Conservation (phyloP, 2,329 filamentous ascomycete genomes). For the Fusarium circinatum region DNA sequence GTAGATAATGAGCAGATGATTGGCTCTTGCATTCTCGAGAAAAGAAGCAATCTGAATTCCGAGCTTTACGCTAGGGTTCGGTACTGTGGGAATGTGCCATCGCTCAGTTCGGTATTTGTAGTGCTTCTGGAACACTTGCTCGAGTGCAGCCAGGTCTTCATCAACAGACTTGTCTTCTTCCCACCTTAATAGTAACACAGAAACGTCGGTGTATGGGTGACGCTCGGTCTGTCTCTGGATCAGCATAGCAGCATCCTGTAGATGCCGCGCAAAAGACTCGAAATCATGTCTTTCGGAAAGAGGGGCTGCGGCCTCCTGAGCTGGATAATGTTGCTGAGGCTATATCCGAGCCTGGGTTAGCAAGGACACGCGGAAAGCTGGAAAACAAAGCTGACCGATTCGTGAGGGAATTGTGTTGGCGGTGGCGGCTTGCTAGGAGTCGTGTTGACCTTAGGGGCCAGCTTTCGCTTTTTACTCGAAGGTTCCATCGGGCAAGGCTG, state of each 20-base stretch:
- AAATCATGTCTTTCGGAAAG: conserved; percentile 68
- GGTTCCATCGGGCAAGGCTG: conserved; percentile 52
- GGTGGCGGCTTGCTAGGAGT: conserved; percentile 46
- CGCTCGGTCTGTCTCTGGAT: conserved; percentile 72
- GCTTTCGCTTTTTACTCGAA: conserved; percentile 56
- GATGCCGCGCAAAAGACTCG: conserved; percentile 73
- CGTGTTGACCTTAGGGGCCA: conserved; percentile 55
- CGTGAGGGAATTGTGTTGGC: conserved; percentile 48
- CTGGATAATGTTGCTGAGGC: conserved; percentile 50
- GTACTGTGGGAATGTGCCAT: conserved; percentile 69
- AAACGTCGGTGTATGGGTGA: conserved; percentile 66
- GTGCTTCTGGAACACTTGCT: conserved; percentile 67
- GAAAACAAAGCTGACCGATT: conserved; percentile 49
- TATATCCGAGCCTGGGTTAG: conserved; percentile 36
- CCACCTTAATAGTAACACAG: conserved; percentile 70
- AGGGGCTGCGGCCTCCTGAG: conserved; percentile 53
- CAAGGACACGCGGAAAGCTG: conserved; percentile 26
- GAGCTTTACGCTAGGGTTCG: conserved; percentile 70
- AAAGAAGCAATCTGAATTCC: conserved; percentile 69
- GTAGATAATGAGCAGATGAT: conserved; percentile 72
- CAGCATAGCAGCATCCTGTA: conserved; percentile 75
- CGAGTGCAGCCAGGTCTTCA: conserved; percentile 63
- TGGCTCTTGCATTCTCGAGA: conserved; percentile 65
- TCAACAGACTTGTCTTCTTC: conserved; percentile 67
- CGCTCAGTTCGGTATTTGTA: conserved; percentile 70